Conservation (phyloP, 73 alveolate genomes). For the Paraurostyla sp. region DNA sequence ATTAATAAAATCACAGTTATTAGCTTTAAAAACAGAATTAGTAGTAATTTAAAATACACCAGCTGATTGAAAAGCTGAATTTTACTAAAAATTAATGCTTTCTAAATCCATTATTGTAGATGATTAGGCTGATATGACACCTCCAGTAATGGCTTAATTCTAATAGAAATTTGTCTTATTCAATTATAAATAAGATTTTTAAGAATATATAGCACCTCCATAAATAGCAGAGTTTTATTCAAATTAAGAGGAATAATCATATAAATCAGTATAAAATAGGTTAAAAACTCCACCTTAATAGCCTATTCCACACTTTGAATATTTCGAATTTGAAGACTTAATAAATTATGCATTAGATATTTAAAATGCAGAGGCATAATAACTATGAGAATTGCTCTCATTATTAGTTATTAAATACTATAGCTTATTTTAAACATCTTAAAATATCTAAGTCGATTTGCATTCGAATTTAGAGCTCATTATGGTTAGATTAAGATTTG, state of each 20-base stretch:
- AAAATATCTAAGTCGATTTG: neutral
- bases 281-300: constrained; percentile 12
- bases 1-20: neutral
- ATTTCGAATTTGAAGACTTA: neutral
- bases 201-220: constrained; percentile 21
- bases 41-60: neutral
- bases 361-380: too few species aligned
- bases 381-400: too few species aligned
- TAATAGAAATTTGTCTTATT: neutral
- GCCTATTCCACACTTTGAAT: neutral
- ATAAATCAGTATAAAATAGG: neutral
- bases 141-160: neutral
- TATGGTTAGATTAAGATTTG: neutral
- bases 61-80: neutral
- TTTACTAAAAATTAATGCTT: neutral
- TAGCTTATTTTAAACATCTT: neutral
- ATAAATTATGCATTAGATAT: neutral
- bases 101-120: neutral
- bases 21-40: neutral
- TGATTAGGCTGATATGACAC: neutral
- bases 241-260: neutral
- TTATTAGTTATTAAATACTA: too few species aligned
- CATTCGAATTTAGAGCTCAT: neutral
- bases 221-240: neutral
- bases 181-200: neutral